Conservation (phyloP, 2,329 filamentous ascomycete species). For the Trichoderma hamatum region DNA sequence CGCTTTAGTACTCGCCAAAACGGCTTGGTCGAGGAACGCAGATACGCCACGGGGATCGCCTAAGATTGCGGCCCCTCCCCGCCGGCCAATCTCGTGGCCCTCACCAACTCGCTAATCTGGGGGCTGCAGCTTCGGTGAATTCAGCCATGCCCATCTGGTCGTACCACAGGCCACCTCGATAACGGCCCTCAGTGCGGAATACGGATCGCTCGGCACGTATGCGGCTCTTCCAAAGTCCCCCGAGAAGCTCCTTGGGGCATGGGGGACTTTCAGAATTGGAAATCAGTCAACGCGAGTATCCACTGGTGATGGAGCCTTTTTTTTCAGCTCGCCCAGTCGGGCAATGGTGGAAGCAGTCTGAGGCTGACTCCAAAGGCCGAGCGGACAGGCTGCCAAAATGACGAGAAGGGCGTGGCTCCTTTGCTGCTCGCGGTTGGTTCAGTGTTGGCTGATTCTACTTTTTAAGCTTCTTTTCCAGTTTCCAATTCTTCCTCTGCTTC, state of each 20-base stretch:
- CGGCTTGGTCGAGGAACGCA: not conserved
- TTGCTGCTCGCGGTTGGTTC: not conserved
- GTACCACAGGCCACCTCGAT: not conserved
- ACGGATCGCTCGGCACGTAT: constrained; percentile 23
- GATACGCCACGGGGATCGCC: not conserved
- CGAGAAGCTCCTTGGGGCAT: not conserved
- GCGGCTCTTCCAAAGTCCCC: not conserved
- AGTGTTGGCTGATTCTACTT: not conserved
- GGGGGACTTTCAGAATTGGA: not conserved
- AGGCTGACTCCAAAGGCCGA: constrained; percentile 5
- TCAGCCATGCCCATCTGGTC: not conserved
- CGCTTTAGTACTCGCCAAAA: not conserved
- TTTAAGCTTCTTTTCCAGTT: not conserved
- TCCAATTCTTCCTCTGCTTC: not conserved
- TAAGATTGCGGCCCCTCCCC: not conserved
- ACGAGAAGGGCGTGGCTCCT: not conserved
- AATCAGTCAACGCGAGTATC: constrained; percentile 5
- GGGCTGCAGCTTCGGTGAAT: constrained; percentile 1
- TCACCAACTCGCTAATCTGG: constrained; percentile 14
- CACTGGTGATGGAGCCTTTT: constrained; percentile 1
- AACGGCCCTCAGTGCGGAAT: constrained; percentile 8
- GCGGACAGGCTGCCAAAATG: not conserved
- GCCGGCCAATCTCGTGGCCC: not conserved
- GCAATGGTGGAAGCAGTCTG: not conserved
- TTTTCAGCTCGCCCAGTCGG: constrained; percentile 15